Percentiles rank a stretch among this genome's conserved stretches.
phyloP scores from a whole-genome alignment of 1,139 yeast species.

The Geotrichum citri-aurantii region DNA sequence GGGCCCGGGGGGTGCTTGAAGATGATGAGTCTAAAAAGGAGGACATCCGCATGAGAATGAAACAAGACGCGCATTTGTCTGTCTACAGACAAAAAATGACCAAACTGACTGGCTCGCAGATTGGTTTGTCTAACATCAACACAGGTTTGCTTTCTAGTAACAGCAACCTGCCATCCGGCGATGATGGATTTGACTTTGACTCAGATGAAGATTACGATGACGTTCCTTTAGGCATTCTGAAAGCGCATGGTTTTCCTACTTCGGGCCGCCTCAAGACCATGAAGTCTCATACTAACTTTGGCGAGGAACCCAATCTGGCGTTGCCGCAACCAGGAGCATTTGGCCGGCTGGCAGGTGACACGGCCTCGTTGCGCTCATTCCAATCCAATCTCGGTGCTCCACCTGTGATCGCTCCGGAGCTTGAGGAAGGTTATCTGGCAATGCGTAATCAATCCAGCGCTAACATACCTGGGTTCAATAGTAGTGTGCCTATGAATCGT shows the following conservation, averaged over 20 bases:
- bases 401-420: constrained; percentile 10
- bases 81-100: constrained; percentile 42
- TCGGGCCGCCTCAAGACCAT: constrained; percentile 19
- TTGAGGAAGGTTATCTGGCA: constrained; percentile 17
- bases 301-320: constrained; percentile 18
- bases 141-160: background rate
- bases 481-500: constrained; percentile 26
- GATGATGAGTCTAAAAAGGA: constrained; percentile 27
- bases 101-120: constrained; percentile 35
- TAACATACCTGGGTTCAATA: constrained; percentile 24
- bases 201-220: constrained; percentile 39
- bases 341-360: constrained; percentile 11
- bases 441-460: constrained; percentile 19
- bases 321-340: constrained; percentile 1
- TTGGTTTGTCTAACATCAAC: constrained; percentile 20
- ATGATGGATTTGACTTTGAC: constrained; percentile 8
- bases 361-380: constrained; percentile 17
- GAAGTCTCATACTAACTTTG: constrained; percentile 20
- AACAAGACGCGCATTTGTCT: constrained; percentile 39
- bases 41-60: constrained; percentile 32
- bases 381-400: constrained; percentile 10
- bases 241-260: constrained; percentile 39
- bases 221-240: constrained; percentile 39
- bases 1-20: constrained; percentile 22
- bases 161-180: constrained; percentile 4